phyloP scores from a whole-genome alignment of 257 asterid genomes.

The Gardenia jasminoides region DNA sequence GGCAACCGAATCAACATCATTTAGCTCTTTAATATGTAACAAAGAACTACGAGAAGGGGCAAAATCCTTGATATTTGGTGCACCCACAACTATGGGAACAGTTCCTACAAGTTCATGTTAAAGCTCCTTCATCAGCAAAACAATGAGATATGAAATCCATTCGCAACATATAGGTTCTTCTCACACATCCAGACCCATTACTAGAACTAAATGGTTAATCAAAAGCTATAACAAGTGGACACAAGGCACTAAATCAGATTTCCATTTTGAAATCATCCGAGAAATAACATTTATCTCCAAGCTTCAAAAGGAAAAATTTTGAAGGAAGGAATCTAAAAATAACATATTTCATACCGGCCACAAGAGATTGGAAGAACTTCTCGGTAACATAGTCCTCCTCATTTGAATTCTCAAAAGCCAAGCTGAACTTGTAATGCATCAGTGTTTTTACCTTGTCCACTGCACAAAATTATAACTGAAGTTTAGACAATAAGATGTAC shows the following conservation, averaged over 20 bases:
- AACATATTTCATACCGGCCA: slow-evolving; percentile 63
- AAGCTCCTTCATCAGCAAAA: slow-evolving; percentile 26
- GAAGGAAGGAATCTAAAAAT: not conserved
- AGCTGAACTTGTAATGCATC: slow-evolving; percentile 83
- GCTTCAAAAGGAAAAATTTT: not conserved
- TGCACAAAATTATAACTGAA: slow-evolving; percentile 38
- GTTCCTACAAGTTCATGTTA: slow-evolving; percentile 46
- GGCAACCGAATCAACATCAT: slow-evolving; percentile 67
- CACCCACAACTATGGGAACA: slow-evolving; percentile 90
- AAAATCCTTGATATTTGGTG: slow-evolving; percentile 91
- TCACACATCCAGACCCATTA: not conserved
- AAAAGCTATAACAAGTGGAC: not conserved
- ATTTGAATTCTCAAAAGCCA: slow-evolving; percentile 96
- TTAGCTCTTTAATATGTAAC: slow-evolving; percentile 72
- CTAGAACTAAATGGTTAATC: not conserved
- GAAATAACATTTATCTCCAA: not conserved
- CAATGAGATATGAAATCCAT: slow-evolving; percentile 6
- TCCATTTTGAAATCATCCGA: not conserved
- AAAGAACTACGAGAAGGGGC: slow-evolving; percentile 73
- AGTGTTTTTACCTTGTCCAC: slow-evolving; percentile 84
- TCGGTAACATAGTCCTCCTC: slow-evolving; percentile 98
- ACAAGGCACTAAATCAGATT: not conserved
- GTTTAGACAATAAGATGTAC: not conserved
- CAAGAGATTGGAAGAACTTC: slow-evolving; percentile 91
- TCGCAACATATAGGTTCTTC: not conserved